These are phyloP conservation scores for Syncephalastrum contaminatum DNA, from an alignment of 371 early-diverging fungal genomes.

Conservation along the genomic window DNA sequence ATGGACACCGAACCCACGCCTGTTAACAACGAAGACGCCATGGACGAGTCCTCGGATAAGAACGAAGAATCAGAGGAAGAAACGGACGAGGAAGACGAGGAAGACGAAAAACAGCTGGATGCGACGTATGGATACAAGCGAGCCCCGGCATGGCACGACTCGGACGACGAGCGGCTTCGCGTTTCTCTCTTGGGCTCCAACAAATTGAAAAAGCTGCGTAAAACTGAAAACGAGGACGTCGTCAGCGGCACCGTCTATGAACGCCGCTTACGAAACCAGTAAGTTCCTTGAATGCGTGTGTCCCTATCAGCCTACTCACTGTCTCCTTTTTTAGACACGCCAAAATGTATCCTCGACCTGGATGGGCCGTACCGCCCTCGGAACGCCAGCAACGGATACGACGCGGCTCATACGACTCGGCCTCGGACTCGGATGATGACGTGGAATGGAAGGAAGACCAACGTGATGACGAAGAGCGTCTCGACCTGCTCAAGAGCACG, in stretches of 20 bases:
- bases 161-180: slow-evolving; percentile 63
- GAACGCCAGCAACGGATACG: slow-evolving; percentile 26
- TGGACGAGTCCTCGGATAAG: slow-evolving; percentile 19
- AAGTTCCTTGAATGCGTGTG: slow-evolving; percentile 15
- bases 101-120: slow-evolving; percentile 13
- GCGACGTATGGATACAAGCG: slow-evolving; percentile 23
- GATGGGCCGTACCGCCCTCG: slow-evolving; percentile 74
- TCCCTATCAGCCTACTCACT: neutral
- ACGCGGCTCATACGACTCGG: slow-evolving; percentile 6
- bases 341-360: slow-evolving; percentile 85
- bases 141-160: slow-evolving; percentile 76
- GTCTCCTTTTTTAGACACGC: slow-evolving; percentile 6
- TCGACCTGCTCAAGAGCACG: slow-evolving; percentile 50
- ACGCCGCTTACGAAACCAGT: slow-evolving; percentile 79
- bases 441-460: slow-evolving; percentile 28
- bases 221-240: slow-evolving; percentile 67
- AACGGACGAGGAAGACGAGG: slow-evolving; percentile 23
- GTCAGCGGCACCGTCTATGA: slow-evolving; percentile 82
- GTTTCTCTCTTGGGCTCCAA: slow-evolving; percentile 67
- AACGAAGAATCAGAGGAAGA: slow-evolving; percentile 18
- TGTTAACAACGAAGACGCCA: slow-evolving; percentile 16
- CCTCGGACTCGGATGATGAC: slow-evolving; percentile 47
- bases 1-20: slow-evolving; percentile 22
- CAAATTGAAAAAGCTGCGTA: slow-evolving; percentile 78
- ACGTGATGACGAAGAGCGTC: slow-evolving; percentile 41